Evolutionary conservation across 73 alveolate genomes (phyloP).

Genomic region (Paramecium tetraurelia): DNA sequence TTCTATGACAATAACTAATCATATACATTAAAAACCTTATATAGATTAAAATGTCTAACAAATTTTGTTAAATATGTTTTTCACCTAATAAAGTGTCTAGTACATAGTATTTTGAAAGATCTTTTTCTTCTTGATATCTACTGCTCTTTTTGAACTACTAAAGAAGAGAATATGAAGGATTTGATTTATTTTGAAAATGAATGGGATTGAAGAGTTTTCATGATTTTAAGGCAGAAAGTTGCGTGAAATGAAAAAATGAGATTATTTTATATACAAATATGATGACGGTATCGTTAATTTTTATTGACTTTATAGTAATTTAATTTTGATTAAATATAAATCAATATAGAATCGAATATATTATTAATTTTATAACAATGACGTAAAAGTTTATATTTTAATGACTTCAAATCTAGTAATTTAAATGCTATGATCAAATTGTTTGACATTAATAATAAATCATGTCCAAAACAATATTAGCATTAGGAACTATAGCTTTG

Average conservation of each 20-base stretch:
- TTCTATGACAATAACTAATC: too few relatives aligned
- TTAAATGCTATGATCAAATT: neutral
- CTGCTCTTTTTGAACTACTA: too few relatives aligned
- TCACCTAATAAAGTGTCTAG: too few relatives aligned
- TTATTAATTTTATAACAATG: neutral
- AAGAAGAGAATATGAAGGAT: too few relatives aligned
- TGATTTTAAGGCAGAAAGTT: neutral
- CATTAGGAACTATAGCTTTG: neutral
- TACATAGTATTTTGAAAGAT: too few relatives aligned
- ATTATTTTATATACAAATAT: neutral
- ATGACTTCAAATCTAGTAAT: neutral
- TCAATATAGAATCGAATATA: neutral
- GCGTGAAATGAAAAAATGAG: neutral
- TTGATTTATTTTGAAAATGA: neutral
- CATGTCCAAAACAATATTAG: constrained; percentile 1
- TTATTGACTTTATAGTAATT: neutral
- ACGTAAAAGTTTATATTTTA: neutral
- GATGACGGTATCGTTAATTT: neutral
- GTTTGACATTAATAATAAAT: neutral
- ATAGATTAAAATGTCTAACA: too few relatives aligned
- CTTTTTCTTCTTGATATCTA: too few relatives aligned
- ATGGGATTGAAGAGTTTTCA: neutral
- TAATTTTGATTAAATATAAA: neutral
- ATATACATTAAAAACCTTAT: too few relatives aligned
- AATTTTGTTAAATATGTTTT: too few relatives aligned